Evolutionary conservation across 2,329 filamentous ascomycete species (phyloP).

Genomic region (Arthrobotrys sinensis): DNA sequence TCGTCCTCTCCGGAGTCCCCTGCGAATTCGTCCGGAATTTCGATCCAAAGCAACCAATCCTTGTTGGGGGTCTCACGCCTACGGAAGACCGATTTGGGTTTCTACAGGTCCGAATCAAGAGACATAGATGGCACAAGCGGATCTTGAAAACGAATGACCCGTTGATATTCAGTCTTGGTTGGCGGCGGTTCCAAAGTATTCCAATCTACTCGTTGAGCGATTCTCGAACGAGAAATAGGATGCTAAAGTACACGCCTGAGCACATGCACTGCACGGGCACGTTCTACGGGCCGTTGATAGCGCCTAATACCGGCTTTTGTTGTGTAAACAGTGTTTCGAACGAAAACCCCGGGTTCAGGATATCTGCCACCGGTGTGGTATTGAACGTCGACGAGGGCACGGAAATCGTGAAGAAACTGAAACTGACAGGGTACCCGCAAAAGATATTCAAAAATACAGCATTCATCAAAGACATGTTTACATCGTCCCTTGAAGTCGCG

Average conservation of each 20-base stretch:
- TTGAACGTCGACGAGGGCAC: conserved; percentile 94
- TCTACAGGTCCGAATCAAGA: conserved; percentile 95
- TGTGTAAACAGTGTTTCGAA: conserved; percentile 91
- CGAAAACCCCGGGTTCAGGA: conserved; percentile 84
- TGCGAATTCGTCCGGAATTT: conserved; percentile 90
- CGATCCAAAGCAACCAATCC: conserved; percentile 83
- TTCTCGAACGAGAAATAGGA: conserved; percentile 91
- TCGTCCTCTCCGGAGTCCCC: conserved; percentile 89
- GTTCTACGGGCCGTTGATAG: conserved; percentile 93
- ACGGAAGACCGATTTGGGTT: conserved; percentile 97
- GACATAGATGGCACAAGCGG: conserved; percentile 98
- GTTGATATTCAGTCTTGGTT: conserved; percentile 95
- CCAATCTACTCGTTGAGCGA: conserved; percentile 97
- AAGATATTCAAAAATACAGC: conserved; percentile 99
- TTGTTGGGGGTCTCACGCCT: conserved; percentile 90
- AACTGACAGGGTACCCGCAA: conserved; percentile 91
- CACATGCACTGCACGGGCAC: conserved; percentile 99
- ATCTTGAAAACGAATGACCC: conserved; percentile 99
- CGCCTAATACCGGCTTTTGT: conserved; percentile 95
- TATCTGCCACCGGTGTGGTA: conserved; percentile 94
- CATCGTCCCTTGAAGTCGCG: conserved; percentile 89
- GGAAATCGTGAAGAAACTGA: conserved; percentile 99
- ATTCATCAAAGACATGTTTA: conserved; percentile 99
- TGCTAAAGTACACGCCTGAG: conserved; percentile 99
- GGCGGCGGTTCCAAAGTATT: conserved; percentile 92